Evolutionary conservation across 257 asterid species (phyloP), one percentile per base, ranked within the genome.

Genomic region (Gynochthodes officinalis): DNA sequence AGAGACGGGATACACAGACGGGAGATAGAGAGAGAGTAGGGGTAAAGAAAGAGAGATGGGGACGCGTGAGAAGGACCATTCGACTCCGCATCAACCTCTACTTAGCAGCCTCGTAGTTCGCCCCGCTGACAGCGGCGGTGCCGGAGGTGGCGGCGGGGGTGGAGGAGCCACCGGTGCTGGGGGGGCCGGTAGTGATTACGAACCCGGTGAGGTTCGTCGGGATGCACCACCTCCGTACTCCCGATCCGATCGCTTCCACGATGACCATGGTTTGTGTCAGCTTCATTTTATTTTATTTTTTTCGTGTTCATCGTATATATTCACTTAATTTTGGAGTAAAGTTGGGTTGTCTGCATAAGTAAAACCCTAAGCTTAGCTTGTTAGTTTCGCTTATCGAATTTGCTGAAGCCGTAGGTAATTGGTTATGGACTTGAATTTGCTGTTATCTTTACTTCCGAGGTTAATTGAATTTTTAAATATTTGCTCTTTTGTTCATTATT

Each of bases 171-270:
- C 71, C 3, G 88, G 64, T 28, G 72, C 76, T 5, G 86, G 72
- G 19, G 86, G 82, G 8, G 81, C 77, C 52, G 93, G 86, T 32
- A 82, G 86, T 86, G 96, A 92, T 65, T 90, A 87, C 83, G 98
- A 92, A 72, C 96, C 96, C 23, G 98, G 96, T n/a, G 98, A 92
- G 80, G 97, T 92, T 75, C 98, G 96, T 73, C 94, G 86, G 5
- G 87, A 85, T 15, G 88, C 84, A 77, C 90, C 89, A 35, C 92
- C 88, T 76, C 86, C 88, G 50, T 79, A 86, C 83, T 74, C 89
- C 73, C 97, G 91, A 66, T 75, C 92, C 59, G 89, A 76, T 77
- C 90, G 97, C 46, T 76, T 77, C 59, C 39, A 67, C 25, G 91
- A 84, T 57, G 80, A 74, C 76, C 85, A 81, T 77, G 97, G 97